Base-by-base conservation (phyloP, 2,329 filamentous ascomycete genomes). In the Penicillium sp. region DNA sequence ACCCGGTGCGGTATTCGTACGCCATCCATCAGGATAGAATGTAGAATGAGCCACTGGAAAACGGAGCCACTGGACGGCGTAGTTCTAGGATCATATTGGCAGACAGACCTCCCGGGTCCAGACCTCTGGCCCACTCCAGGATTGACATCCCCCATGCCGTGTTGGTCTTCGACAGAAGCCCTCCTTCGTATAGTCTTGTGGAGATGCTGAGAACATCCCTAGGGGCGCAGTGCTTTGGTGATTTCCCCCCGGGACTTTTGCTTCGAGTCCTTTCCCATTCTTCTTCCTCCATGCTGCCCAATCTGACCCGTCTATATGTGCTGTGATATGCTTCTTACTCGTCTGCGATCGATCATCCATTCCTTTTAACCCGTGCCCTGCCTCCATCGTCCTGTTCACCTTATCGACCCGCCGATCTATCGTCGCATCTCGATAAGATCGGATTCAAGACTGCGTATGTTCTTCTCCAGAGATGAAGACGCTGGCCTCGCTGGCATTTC, bases 261-360 rank as follows among this genome's bases (percentile, higher is more conserved):
- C 39, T 36, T 52, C 33, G 23, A 37, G 26, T 21, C 36, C 26
- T 40, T 41, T 50, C 37, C 34, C 46, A 34, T 32, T 47, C 39
- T 34, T 34, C 34, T 47, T 43, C 42, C 46, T 44, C 52, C 43
- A 44, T 52, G 47, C 51, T 52, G 49, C 59, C 58, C 55, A 59
- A 58, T 55, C 51, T 49, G 30, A 40, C 37, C 34, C 44, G 18
- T 42, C 23, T 41, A 41, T 33, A 41, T 42, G 37, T 13, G 34
- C 44, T 46, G 43, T 42, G 21, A 34, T 46, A 47, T 45, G 18
- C 24, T 45, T 15, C 15, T 21, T 17, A 17, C 26, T 24, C 7
- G 40, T 21, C 13, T 7, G 41, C 15, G 41, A 29, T 37, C 23
- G 32, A 37, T 12, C 7, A 46, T 36, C 32, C 23, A 36, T 34